These are phyloP conservation scores for Yarrowia porcina DNA, from an alignment of 805 yeast genomes.

Conservation along the genomic window DNA sequence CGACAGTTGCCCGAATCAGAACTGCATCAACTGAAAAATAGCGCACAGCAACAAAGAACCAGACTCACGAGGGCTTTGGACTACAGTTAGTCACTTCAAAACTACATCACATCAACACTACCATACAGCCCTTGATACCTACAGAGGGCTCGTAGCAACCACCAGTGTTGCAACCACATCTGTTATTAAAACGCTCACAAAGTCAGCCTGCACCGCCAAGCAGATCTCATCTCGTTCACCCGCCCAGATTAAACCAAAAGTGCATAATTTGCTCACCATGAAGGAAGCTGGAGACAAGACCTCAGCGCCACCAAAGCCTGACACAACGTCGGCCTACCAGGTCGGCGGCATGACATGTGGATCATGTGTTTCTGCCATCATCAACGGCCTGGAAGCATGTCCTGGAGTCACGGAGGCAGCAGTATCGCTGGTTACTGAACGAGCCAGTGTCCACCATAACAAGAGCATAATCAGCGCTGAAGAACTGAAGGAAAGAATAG, in stretches of 20 bases:
- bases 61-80: no score
- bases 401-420: slow-evolving; percentile 53
- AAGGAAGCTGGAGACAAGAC: neutral
- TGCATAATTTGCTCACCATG: slow-evolving; percentile 23
- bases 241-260: slow-evolving; percentile 3
- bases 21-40: neutral
- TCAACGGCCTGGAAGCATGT: slow-evolving; percentile 48
- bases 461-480: slow-evolving; percentile 38
- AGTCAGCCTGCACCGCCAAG: slow-evolving; percentile 8
- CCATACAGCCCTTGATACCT: neutral
- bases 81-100: no score
- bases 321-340: slow-evolving; percentile 30
- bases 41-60: neutral
- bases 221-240: neutral
- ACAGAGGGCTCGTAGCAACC: neutral
- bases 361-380: slow-evolving; percentile 70
- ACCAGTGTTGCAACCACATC: neutral
- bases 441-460: slow-evolving; percentile 57
- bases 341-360: slow-evolving; percentile 90
- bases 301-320: slow-evolving; percentile 9
- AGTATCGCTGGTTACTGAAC: slow-evolving; percentile 74
- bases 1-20: neutral
- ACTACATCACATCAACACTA: neutral
- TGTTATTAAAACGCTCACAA: neutral
- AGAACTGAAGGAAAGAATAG: slow-evolving; percentile 53